Base-by-base conservation (phyloP, 805 yeast genomes). In the Zygotorulaspora sp. region DNA sequence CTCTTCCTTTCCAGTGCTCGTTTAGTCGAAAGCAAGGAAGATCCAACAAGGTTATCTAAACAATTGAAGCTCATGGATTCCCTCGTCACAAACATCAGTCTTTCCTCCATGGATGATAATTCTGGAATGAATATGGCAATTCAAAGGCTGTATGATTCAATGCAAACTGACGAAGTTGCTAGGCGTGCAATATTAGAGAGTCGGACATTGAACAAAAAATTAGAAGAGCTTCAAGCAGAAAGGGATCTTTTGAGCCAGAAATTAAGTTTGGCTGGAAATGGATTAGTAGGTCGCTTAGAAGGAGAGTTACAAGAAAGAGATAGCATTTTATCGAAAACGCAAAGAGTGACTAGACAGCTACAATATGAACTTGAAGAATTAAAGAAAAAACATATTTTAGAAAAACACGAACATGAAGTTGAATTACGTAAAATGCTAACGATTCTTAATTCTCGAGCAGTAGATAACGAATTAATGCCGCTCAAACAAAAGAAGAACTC, bases 121-220 rank as follows among this genome's bases (percentile, higher is more conserved):
- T 71, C 83, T 8, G 80, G 86, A 13, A 72, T 87, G 57, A 86
- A 83, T 36, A 77, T 87, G 46, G 86, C 95, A 1, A 83, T 89
- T 22, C 92, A 86, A 53, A 68, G 81, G 38, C 69, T 92, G 28
- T 72, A 77, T 43, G 80, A 87, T 29, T 73, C 90, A 7, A 72
- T 89, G 63, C 80, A 80, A 50, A 86, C 96, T 0, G 97, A 92
- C 60, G 95, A 87, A 41, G 83, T 82, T 58, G 96, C 95, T 10
- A 70, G 83, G 37, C 72, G 83, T 36, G 94, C 96, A 41, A 73
- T 67, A 3, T 14, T 56, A 12, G 89, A 83, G 40, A 74, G 79
- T 7, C 72, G 77, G 43, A 78, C 73, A 11, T 71, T 79, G 27
- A 66, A 71, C 4, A 67, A 67, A 40, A 67, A 65, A 27, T 74